A percentile compares a stretch with the other conserved stretches of the same genome.
Conservation (phyloP, 2,329 filamentous ascomycete genomes). For the Botrytis galanthina region DNA sequence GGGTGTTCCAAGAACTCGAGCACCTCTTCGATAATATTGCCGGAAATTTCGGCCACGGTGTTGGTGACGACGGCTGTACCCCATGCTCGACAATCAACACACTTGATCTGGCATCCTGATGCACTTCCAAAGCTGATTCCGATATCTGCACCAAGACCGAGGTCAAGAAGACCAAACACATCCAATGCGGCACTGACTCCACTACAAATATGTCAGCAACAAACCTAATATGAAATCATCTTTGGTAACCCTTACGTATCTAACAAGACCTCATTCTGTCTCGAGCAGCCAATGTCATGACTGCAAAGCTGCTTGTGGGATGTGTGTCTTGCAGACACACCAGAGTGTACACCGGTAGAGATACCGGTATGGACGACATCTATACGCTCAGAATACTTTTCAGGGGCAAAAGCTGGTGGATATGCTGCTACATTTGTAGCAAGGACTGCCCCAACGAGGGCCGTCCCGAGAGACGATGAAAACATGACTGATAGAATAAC, state of each 20-base stretch:
- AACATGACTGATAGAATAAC: conserved; percentile 16
- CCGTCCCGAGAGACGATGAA: conserved; percentile 17
- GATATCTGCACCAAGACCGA: not conserved
- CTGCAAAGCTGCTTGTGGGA: not conserved
- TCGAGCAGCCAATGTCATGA: conserved; percentile 20
- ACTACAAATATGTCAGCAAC: conserved; percentile 20
- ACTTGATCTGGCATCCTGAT: conserved; percentile 21
- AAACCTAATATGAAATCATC: not conserved
- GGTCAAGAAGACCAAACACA: conserved; percentile 13
- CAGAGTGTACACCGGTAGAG: not conserved
- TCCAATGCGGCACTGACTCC: conserved; percentile 13
- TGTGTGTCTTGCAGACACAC: not conserved
- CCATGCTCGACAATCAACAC: conserved; percentile 32
- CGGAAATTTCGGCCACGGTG: conserved; percentile 24
- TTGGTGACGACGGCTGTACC: conserved; percentile 30
- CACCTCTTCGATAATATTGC: conserved; percentile 22
- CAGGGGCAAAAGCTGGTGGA: conserved; percentile 10
- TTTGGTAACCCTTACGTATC: conserved; percentile 24
- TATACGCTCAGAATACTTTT: not conserved
- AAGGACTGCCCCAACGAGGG: conserved; percentile 17
- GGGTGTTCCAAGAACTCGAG: conserved; percentile 28
- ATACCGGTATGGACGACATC: not conserved
- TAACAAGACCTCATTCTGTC: conserved; percentile 27
- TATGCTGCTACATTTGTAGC: conserved; percentile 17
- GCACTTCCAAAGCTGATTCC: conserved; percentile 17